Base-by-base conservation (phyloP, 225 moss, liverwort and hornwort genomes). In the Sphagnum tenellum region DNA sequence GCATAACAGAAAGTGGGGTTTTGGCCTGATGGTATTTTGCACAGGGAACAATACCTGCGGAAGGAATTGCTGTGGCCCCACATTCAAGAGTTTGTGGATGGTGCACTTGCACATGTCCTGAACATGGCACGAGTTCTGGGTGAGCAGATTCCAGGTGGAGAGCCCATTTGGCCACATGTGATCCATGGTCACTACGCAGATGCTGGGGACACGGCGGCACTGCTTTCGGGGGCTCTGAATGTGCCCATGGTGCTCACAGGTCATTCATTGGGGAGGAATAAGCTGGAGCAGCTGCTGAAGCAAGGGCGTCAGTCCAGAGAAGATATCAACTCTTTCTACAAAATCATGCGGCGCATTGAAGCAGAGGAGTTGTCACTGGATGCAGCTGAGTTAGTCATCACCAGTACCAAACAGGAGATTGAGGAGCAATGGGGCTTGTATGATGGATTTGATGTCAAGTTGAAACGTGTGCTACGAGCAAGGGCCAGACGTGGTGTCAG, bases 361-460 rank as follows among this genome's bases (percentile, higher is more conserved):
- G 89, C 87, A 12, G 87, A 90, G 66, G 89, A 90, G 70, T 79
- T 85, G 52, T 85, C 89, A 7, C 73, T 90, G 62, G 89, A 90
- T 73, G 82, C 89, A 57, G 82, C 87, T 14, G 89, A 90, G 55
- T 72, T 90, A 59, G 85, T 90, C 56, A 90, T 90, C 50, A 90
- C 87, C 62, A 90, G 89, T 69, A 90, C 89, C 11, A 85, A 82
- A 67, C 87, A 90, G 61, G 89, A 90, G 73, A 90, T 90, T 56
- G 87, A 87, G 44, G 89, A 90, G 60, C 89, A 90, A 64, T 90
- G 89, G 89, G 89, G 89, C 52, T 57, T 89, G 65, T 89, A 89
- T 55, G 84, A 89, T 64, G 89, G 89, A 48, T 89, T 89, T 74
- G 82, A 84, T 53, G 87, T 85, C 56, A 87, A 81, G 59, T 68